Evolutionary conservation across 371 early-diverging fungal genomes (phyloP).

Genomic region (Haplosporangium sp.): DNA sequence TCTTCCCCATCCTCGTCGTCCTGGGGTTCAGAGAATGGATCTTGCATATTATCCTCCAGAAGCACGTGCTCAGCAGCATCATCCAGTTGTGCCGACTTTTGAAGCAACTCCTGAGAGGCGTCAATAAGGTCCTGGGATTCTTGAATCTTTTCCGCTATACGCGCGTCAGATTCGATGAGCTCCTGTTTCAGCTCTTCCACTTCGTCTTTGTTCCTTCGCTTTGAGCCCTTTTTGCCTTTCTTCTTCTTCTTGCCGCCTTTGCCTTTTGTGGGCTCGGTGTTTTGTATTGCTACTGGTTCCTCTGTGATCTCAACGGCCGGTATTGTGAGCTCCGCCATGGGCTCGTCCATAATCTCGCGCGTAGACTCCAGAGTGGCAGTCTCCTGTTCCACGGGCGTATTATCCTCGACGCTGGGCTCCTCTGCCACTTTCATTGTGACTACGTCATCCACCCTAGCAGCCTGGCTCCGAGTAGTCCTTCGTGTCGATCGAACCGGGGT

Average conservation of each 20-base stretch:
- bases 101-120: slow-evolving; percentile 18
- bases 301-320: background rate
- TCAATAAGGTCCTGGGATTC: slow-evolving; percentile 25
- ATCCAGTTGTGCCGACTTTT: slow-evolving; percentile 1
- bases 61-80: background rate
- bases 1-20: slow-evolving; percentile 8
- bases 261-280: slow-evolving; percentile 2
- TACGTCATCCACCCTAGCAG: slow-evolving; percentile 18
- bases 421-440: no score
- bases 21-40: slow-evolving; percentile 2
- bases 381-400: background rate
- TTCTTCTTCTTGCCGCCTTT: slow-evolving; percentile 28
- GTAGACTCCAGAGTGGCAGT: background rate
- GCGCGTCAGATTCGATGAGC: slow-evolving; percentile 7
- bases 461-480: slow-evolving; percentile 28
- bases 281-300: background rate
- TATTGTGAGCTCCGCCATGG: background rate
- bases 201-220: background rate
- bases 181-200: slow-evolving; percentile 12
- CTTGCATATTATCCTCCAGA: background rate
- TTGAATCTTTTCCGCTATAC: slow-evolving; percentile 30
- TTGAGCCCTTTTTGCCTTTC: slow-evolving; percentile 19
- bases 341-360: slow-evolving; percentile 2
- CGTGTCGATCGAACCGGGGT: slow-evolving; percentile 32
- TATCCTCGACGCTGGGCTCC: background rate